Evolutionary conservation across 2,329 filamentous ascomycete genomes (phyloP).

Genomic region (Didymella keratinophila): DNA sequence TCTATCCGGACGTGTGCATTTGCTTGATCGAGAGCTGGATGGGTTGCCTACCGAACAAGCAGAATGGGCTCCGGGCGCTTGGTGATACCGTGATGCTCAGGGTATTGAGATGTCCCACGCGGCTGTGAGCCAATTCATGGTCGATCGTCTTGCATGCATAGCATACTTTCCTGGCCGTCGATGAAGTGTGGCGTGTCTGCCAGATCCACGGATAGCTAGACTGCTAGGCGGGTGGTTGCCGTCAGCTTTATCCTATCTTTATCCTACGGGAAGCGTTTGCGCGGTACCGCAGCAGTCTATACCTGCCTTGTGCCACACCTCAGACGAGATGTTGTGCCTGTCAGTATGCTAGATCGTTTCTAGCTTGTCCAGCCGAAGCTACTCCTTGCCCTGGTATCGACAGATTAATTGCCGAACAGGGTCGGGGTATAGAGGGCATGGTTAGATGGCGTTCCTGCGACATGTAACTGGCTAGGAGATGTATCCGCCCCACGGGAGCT

Average conservation of each 20-base stretch:
- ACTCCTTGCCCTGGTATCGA: neutral
- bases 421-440: neutral
- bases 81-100: neutral
- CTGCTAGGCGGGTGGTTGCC: neutral
- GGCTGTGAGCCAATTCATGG: neutral
- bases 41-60: neutral
- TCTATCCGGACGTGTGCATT: neutral
- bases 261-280: neutral
- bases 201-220: conserved; percentile 3
- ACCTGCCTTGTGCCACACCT: neutral
- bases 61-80: neutral
- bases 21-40: neutral
- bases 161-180: neutral
- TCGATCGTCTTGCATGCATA: neutral
- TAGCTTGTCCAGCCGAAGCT: neutral
- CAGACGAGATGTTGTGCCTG: neutral
- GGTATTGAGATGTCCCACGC: neutral
- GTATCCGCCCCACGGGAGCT: neutral
- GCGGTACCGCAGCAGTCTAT: neutral
- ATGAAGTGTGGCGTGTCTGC: neutral
- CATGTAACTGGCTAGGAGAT: neutral
- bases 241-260: neutral
- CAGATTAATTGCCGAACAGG: neutral
- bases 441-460: too few relatives aligned
- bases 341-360: neutral